Evolutionary conservation across 1,139 yeast genomes (phyloP).

Genomic region (Saccharomyces hybrid): DNA sequence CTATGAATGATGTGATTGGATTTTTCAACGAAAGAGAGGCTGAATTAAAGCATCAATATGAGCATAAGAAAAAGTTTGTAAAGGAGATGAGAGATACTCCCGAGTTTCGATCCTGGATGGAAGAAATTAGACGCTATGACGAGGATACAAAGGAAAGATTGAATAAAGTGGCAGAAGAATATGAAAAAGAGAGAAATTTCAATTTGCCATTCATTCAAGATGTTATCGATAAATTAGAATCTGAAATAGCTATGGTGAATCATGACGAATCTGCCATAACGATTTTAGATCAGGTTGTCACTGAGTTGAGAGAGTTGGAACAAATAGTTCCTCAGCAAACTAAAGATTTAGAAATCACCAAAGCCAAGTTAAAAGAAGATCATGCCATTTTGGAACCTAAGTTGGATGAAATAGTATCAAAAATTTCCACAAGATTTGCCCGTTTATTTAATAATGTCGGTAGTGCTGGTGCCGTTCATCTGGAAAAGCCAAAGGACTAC

Average conservation of each 20-base stretch:
- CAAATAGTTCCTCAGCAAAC: slow-evolving; percentile 28
- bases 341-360: slow-evolving; percentile 28
- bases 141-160: slow-evolving; percentile 40
- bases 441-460: slow-evolving; percentile 66
- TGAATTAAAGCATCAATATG: slow-evolving; percentile 33
- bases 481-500: slow-evolving; percentile 48
- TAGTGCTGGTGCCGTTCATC: slow-evolving; percentile 70
- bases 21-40: slow-evolving; percentile 29
- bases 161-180: slow-evolving; percentile 39
- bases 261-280: slow-evolving; percentile 38
- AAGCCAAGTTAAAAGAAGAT: slow-evolving; percentile 37
- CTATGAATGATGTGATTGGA: slow-evolving; percentile 21
- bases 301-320: slow-evolving; percentile 20
- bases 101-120: slow-evolving; percentile 39
- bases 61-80: slow-evolving; percentile 38
- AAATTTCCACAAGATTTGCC: slow-evolving; percentile 57
- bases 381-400: slow-evolving; percentile 51
- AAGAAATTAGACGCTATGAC: slow-evolving; percentile 36
- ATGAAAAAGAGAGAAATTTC: slow-evolving; percentile 39
- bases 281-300: slow-evolving; percentile 34
- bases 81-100: slow-evolving; percentile 41
- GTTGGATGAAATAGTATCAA: slow-evolving; percentile 42
- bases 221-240: slow-evolving; percentile 33
- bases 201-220: slow-evolving; percentile 34
- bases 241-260: slow-evolving; percentile 33